These are phyloP conservation scores for Pinus albicaulis DNA, from an alignment of 75 land plant species.

Conservation along the genomic window DNA sequence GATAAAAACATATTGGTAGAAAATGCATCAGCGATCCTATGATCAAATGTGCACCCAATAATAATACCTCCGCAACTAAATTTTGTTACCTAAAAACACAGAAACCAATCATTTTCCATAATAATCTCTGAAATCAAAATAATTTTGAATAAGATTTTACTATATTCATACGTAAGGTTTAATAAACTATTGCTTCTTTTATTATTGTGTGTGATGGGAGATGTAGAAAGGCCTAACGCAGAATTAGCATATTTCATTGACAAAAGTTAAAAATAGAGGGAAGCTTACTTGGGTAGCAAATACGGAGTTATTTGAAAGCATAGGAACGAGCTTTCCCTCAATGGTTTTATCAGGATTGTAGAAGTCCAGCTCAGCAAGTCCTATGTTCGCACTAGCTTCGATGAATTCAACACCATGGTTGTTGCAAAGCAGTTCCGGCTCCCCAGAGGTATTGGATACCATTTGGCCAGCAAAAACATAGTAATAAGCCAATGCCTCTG, in stretches of 20 bases:
- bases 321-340: slow-evolving; percentile 44
- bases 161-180: too few species aligned
- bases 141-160: too few species aligned
- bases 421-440: slow-evolving; percentile 44
- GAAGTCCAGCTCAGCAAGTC: slow-evolving; percentile 23
- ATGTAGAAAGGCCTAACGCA: too few species aligned
- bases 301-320: slow-evolving; percentile 24
- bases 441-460: slow-evolving; percentile 27
- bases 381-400: slow-evolving; percentile 24
- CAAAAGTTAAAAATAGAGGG: too few species aligned
- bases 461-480: slow-evolving; percentile 42
- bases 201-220: not conserved
- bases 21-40: slow-evolving; percentile 45
- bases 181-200: too few species aligned
- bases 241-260: too few species aligned
- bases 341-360: slow-evolving; percentile 26
- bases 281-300: slow-evolving; percentile 36
- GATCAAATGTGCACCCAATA: slow-evolving; percentile 34
- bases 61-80: slow-evolving; percentile 43
- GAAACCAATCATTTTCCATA: not conserved
- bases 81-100: slow-evolving; percentile 29
- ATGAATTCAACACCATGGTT: slow-evolving; percentile 43
- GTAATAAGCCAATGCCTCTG: slow-evolving; percentile 32
- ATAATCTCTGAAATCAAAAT: too few species aligned
- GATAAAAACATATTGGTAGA: slow-evolving; percentile 52